Base-by-base conservation (phyloP, 1,284 basidiomycete species). In the Phellinidium pouzarii region DNA sequence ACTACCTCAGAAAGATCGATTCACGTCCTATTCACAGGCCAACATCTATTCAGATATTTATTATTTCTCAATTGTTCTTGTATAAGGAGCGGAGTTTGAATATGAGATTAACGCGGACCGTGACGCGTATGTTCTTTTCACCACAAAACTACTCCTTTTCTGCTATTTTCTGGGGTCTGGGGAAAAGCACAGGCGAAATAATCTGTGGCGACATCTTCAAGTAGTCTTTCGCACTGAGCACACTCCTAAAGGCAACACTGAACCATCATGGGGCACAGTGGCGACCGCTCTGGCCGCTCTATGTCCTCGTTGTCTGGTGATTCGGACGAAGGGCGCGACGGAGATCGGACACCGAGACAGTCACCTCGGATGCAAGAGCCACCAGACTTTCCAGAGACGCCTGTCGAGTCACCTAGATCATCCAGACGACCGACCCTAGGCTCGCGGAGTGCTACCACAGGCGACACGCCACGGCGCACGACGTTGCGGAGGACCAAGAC, bases 381-480 rank as follows among this genome's bases (percentile, higher is more conserved):
- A n/a, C 11, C 44, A 19, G 17, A 11, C 29, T 19, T 11, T 29
- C 22, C 27, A 46, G 44, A 14, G 23, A 4, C n/a, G 17, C 7
- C 23, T 31, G n/a, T 12, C 6, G 29, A 31, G 3, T 17, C n/a
- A 29, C 27, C 27, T 17, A 34, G 20, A 36, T 37, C 23, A 12
- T 20, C 53, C 2, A 20, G 19, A 17, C 36, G 48, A 27, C 53
- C 53, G 17, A 12, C 19, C 14, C 12, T 54, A 8, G 53, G 47
- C 25, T 42, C 14, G 4, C 48, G 48, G 34, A 34, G 22, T 19
- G 17, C 37, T 20, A 38, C 53, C 27, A 42, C 46, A 1, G 14
- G 20, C 6, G 44, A 50, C 31, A 34, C 37, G 17, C 34, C 47
- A 14, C 17, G 26, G 17, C 26, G 12, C 8, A 9, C 14, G 38